Evolutionary conservation across 768 basidiomycete genomes (phyloP), one percentile per base, ranked within the genome.

Genomic region (Trichaptum fuscoviolaceum): DNA sequence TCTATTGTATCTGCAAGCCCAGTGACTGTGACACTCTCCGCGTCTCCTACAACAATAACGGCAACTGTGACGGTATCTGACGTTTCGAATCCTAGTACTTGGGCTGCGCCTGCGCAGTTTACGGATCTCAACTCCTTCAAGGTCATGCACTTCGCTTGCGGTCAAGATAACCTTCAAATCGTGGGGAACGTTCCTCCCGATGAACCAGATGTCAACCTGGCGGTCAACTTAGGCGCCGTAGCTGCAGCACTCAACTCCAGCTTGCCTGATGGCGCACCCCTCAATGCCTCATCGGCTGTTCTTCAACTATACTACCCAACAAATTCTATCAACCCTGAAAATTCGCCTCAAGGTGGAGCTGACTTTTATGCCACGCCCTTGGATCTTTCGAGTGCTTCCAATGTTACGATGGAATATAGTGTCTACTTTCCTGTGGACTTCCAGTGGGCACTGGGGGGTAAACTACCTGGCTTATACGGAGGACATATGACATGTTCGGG

Each of bases 381-480:
- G 34, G 73, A 84, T 26, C 72, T 90, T 18, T 63, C 77, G 0
- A 59, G 71, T 23, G 88, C 87, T 8, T 70, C 66, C 25, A 88
- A 81, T 67, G 86, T 88, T 27, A 83, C 85, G 8, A 72, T 92
- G 58, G 76, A 71, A 24, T 96, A 94, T 73, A 87, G 85, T 73
- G 86, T 93, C 10, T 94, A 87, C 75, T 93, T 96, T 72, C 91
- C 90, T 0, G 67, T 64, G 0, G 83, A 86, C 67, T 96, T 93
- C 69, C 81, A 89, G 64, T 96, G 87, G 81, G 92, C 93, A 20
- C 80, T 84, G 64, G 94, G 85, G 5, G 95, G 95, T 7, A 96
- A 97, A 76, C 74, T 96, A 6, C 92, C 94, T 0, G 95, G 94
- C 0, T 68, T 95, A 4, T 93, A 87, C 70, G 90, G 89, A 0